Percentiles rank a stretch among this genome's conserved stretches.
These are phyloP conservation scores for Fusarium sp. DNA, from an alignment of 2,329 filamentous ascomycete species.

Conservation along the genomic window DNA sequence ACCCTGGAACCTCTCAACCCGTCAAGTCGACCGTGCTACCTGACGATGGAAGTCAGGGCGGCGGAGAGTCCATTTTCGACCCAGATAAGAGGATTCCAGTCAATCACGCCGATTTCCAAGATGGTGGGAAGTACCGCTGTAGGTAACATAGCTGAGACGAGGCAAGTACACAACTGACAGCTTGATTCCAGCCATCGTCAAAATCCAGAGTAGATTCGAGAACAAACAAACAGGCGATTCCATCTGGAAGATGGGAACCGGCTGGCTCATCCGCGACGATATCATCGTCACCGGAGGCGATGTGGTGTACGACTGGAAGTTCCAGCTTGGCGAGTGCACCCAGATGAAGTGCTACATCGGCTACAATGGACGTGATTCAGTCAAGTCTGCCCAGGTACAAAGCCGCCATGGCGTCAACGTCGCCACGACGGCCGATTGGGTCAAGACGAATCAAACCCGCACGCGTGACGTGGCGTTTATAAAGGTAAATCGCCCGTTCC, in stretches of 20 bases:
- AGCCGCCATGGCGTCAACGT: not conserved
- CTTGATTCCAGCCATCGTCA: constrained; percentile 21
- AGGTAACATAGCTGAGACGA: not conserved
- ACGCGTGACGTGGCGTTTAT: constrained; percentile 41
- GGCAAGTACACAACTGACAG: not conserved
- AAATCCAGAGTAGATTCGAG: constrained; percentile 29
- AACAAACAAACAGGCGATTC: not conserved
- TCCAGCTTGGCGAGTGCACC: constrained; percentile 23
- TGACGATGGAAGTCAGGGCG: constrained; percentile 10
- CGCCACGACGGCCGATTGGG: constrained; percentile 38
- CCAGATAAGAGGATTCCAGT: constrained; percentile 15
- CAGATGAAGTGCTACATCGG: constrained; percentile 49
- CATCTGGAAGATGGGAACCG: constrained; percentile 37
- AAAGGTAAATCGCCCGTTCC: constrained; percentile 37
- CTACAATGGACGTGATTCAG: constrained; percentile 41
- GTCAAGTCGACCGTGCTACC: constrained; percentile 12
- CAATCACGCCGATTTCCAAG: constrained; percentile 11
- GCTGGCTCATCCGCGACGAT: constrained; percentile 36
- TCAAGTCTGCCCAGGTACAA: not conserved
- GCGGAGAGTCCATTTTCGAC: constrained; percentile 17
- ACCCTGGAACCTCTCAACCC: constrained; percentile 4
- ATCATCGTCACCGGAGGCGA: constrained; percentile 37
- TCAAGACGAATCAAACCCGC: constrained; percentile 17
- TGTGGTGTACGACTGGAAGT: constrained; percentile 37
- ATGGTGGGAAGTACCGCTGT: constrained; percentile 31